phyloP scores from a whole-genome alignment of 306 rosid genomes.

The Astragalus membranaceus region DNA sequence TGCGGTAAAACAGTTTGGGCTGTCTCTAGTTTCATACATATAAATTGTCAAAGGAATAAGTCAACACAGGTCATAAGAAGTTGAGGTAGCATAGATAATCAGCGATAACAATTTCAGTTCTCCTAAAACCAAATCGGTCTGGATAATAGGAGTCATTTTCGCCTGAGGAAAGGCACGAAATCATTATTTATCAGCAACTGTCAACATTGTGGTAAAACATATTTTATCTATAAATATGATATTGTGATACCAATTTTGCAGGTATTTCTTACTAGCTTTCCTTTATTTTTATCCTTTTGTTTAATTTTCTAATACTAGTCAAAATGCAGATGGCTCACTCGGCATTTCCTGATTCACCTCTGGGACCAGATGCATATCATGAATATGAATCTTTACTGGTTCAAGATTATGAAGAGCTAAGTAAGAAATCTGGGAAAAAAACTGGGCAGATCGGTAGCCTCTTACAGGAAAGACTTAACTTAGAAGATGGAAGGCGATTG shows the following conservation, averaged over 20 bases:
- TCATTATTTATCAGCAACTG: slow-evolving; percentile 2
- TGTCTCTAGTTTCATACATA: background rate
- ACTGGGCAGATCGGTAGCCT: slow-evolving; percentile 24
- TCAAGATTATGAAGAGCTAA: slow-evolving; percentile 84
- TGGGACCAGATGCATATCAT: slow-evolving; percentile 88
- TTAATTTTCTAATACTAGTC: slow-evolving; percentile 8
- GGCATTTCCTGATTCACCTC: slow-evolving; percentile 74
- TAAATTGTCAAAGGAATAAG: background rate
- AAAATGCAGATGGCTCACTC: slow-evolving; percentile 65
- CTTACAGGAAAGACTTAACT: slow-evolving; percentile 23
- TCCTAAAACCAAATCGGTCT: background rate
- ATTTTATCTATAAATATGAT: background rate
- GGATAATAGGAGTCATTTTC: background rate
- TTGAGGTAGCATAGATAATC: background rate
- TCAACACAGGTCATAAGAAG: background rate
- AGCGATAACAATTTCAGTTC: background rate
- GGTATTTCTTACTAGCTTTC: background rate
- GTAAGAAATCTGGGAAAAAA: slow-evolving; percentile 41
- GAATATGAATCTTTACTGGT: slow-evolving; percentile 81
- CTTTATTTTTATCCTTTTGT: background rate
- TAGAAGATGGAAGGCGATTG: slow-evolving; percentile 48
- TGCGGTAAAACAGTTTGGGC: background rate
- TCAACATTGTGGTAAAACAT: background rate
- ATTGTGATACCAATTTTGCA: background rate
- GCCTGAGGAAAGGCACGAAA: background rate